These are phyloP conservation scores for Xeromyces bisporus DNA, from an alignment of 495 filamentous ascomycete species.

Conservation along the genomic window DNA sequence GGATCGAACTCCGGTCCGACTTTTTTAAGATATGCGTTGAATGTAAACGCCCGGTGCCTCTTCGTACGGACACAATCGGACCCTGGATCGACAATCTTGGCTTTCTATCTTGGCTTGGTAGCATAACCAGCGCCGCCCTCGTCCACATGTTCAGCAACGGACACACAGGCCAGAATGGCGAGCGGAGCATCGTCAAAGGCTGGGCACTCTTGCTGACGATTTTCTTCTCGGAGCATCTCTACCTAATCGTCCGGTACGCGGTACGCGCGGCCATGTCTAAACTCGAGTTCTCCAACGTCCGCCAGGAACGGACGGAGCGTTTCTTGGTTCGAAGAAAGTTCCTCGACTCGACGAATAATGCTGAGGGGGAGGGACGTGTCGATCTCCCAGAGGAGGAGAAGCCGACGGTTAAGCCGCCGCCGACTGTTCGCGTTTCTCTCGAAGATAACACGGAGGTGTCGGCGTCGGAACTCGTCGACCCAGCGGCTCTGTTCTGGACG, in stretches of 20 bases:
- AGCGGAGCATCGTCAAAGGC: conserved; percentile 46
- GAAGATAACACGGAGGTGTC: conserved; percentile 54
- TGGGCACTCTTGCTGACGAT: conserved; percentile 76
- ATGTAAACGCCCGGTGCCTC: conserved; percentile 74
- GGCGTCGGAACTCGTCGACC: conserved; percentile 31
- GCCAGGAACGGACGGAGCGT: conserved; percentile 61
- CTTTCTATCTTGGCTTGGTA: conserved; percentile 85
- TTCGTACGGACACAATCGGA: conserved; percentile 80
- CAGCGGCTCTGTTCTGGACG: conserved; percentile 53
- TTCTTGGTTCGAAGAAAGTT: conserved; percentile 58
- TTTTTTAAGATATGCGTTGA: conserved; percentile 88
- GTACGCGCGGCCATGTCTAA: conserved; percentile 57
- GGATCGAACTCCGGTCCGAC: conserved; percentile 85
- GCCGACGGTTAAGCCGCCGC: conserved; percentile 8
- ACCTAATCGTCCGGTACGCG: conserved; percentile 51
- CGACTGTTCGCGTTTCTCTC: conserved; percentile 26
- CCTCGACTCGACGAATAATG: conserved; percentile 32
- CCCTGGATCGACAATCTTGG: conserved; percentile 81
- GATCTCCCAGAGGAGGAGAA: conserved; percentile 7
- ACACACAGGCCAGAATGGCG: conserved; percentile 36
- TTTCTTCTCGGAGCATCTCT: conserved; percentile 75
- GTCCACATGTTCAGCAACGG: conserved; percentile 72
- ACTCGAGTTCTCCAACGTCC: conserved; percentile 67
- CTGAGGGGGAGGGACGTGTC: conserved; percentile 15
- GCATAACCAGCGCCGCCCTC: conserved; percentile 65